Evolutionary conservation across 1,284 basidiomycete genomes (phyloP).

Genomic region (Amylostereum chailletii): DNA sequence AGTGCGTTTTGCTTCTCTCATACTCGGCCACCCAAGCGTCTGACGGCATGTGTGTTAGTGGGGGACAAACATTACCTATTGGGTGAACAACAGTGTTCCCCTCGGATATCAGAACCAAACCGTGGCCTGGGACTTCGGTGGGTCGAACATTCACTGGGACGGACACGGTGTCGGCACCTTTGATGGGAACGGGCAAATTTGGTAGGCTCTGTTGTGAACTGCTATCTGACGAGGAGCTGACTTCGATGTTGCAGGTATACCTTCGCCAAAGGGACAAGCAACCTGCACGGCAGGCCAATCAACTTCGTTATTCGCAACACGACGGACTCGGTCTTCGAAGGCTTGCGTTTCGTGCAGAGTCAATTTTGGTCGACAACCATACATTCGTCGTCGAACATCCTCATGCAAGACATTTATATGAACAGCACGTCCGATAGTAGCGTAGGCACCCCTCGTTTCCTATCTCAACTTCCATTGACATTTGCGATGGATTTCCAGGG

Average conservation of each 20-base stretch:
- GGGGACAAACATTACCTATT: constrained; percentile 23
- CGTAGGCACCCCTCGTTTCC: constrained; percentile 8
- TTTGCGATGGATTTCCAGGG: constrained; percentile 10
- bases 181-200: constrained; percentile 25
- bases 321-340: constrained; percentile 20
- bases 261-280: constrained; percentile 21
- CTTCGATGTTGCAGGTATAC: constrained; percentile 18
- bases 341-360: constrained; percentile 24
- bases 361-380: constrained; percentile 30
- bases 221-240: neutral
- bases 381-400: constrained; percentile 19
- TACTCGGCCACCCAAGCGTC: neutral
- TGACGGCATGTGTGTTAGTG: constrained; percentile 14
- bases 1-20: constrained; percentile 11
- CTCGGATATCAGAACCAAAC: constrained; percentile 22
- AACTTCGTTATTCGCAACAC: constrained; percentile 21
- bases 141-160: constrained; percentile 17
- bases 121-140: constrained; percentile 25
- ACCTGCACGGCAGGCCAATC: constrained; percentile 24
- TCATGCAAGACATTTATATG: constrained; percentile 24
- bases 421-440: constrained; percentile 23
- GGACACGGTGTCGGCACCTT: constrained; percentile 24
- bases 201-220: constrained; percentile 13
- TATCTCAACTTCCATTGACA: no score
- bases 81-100: constrained; percentile 20